Evolutionary conservation across 345 rosid genomes (phyloP).

Genomic region (Eucalyptus coolabah): DNA sequence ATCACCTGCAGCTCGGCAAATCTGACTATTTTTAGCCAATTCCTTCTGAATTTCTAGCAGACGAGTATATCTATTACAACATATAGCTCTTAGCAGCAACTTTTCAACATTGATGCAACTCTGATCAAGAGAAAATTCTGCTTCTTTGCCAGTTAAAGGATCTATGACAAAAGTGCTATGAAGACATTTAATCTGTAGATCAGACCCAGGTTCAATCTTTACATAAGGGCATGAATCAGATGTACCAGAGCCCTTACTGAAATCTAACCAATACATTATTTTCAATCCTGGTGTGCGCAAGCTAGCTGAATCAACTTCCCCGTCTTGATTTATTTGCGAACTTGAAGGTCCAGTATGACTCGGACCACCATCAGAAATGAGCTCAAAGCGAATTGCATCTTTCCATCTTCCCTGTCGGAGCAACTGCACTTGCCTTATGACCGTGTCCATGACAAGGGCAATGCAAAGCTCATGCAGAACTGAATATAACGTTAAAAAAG

Average conservation of each 20-base stretch:
- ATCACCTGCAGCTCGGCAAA: constrained; percentile 58
- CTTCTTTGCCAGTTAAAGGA: constrained; percentile 76
- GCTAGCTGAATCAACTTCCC: constrained; percentile 70
- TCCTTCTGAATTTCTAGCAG: constrained; percentile 93
- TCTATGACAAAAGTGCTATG: constrained; percentile 83
- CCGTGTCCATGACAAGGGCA: constrained; percentile 91
- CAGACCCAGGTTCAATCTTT: constrained; percentile 85
- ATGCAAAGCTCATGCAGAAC: constrained; percentile 90
- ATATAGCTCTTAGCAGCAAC: constrained; percentile 79
- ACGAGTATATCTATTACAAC: constrained; percentile 82
- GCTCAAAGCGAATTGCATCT: constrained; percentile 82
- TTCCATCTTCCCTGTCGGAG: constrained; percentile 94
- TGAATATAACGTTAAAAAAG: constrained; percentile 58
- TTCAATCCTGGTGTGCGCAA: constrained; percentile 85
- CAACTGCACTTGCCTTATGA: constrained; percentile 82
- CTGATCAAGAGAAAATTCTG: constrained; percentile 65
- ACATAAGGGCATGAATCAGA: constrained; percentile 56
- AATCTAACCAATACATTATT: constrained; percentile 74
- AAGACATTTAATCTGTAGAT: constrained; percentile 62
- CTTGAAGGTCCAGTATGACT: constrained; percentile 17
- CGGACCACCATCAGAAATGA: constrained; percentile 55
- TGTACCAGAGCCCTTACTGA: constrained; percentile 42
- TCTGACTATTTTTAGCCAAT: constrained; percentile 52
- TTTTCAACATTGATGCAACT: constrained; percentile 90
- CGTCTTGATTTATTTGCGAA: constrained; percentile 60